Percentiles rank a stretch among this genome's conserved stretches.
Conservation (phyloP, 2,329 filamentous ascomycete species). For the Epichloe hybrida region DNA sequence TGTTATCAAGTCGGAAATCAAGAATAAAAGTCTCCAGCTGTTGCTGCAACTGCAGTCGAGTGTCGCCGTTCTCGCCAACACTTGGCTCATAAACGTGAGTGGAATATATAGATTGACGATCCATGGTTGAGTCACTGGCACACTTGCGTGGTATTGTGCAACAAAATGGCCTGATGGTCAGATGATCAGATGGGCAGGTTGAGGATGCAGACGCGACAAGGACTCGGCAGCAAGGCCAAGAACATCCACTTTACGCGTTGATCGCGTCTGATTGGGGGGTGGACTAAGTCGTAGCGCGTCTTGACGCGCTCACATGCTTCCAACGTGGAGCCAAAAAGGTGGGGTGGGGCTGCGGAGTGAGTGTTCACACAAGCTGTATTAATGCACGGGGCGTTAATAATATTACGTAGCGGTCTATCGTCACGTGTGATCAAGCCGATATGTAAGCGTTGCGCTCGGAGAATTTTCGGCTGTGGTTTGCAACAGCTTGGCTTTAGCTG, state of each 20-base stretch:
- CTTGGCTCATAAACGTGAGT: slow-evolving; percentile 65
- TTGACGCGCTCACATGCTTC: not conserved
- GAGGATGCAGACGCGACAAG: not conserved
- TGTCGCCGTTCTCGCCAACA: slow-evolving; percentile 53
- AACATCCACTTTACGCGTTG: slow-evolving; percentile 9
- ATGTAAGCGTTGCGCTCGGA: not conserved
- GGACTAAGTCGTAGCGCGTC: not conserved
- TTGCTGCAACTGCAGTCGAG: slow-evolving; percentile 57
- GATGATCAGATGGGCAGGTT: not conserved
- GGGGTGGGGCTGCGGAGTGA: not conserved
- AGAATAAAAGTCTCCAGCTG: slow-evolving; percentile 84
- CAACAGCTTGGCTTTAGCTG: not conserved
- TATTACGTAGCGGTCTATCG: not conserved
- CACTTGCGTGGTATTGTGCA: not conserved
- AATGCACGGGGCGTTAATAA: no score
- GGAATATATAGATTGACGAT: slow-evolving; percentile 77
- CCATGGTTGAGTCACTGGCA: slow-evolving; percentile 41
- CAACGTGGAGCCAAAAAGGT: not conserved
- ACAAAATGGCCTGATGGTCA: not conserved
- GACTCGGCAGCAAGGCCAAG: not conserved
- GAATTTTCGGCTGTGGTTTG: slow-evolving; percentile 7
- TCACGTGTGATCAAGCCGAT: slow-evolving; percentile 10
- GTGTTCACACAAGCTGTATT: no score
- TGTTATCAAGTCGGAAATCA: slow-evolving; percentile 85
- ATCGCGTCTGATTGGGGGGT: slow-evolving; percentile 5